Percentiles rank a stretch among this genome's conserved stretches.
Evolutionary conservation across 495 filamentous ascomycete genomes (phyloP).

Genomic region (Polyplosphaeria fusca): DNA sequence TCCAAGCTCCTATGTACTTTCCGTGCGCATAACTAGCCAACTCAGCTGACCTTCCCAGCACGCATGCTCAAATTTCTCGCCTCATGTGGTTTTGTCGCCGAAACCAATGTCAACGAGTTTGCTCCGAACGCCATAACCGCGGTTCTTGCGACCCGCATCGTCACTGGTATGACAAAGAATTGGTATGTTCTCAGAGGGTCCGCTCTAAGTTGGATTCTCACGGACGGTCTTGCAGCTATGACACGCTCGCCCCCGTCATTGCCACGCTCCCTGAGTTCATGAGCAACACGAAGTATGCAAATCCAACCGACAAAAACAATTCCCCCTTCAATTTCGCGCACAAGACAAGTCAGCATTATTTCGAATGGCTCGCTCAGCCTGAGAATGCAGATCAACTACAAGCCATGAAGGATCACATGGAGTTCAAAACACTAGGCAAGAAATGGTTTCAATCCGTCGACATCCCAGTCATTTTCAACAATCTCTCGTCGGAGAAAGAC

Average conservation of each 20-base stretch:
- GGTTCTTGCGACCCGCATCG: not conserved
- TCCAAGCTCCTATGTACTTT: not conserved
- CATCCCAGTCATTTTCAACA: not conserved
- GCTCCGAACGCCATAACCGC: conserved; percentile 3
- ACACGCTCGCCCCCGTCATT: not conserved
- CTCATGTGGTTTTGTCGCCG: not conserved
- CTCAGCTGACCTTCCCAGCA: not conserved
- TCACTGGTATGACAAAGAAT: not conserved
- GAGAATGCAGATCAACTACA: not conserved
- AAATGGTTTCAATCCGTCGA: not conserved
- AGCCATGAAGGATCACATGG: not conserved
- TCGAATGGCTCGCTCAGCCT: not conserved
- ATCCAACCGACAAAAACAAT: not conserved
- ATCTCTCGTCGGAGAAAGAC: not conserved
- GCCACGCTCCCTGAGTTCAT: not conserved
- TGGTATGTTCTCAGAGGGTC: not conserved
- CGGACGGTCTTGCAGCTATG: not conserved
- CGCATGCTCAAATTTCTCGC: not conserved
- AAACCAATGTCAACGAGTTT: conserved; percentile 1
- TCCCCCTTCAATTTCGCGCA: not conserved
- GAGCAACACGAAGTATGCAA: not conserved
- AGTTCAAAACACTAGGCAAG: conserved; percentile 5
- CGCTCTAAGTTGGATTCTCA: not conserved
- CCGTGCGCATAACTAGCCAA: not conserved
- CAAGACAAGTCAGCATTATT: conserved; percentile 1